A percentile compares a stretch with the other conserved stretches of the same genome.
phyloP scores from a whole-genome alignment of 2,329 filamentous ascomycete species.

The Trichoderma sp. region DNA sequence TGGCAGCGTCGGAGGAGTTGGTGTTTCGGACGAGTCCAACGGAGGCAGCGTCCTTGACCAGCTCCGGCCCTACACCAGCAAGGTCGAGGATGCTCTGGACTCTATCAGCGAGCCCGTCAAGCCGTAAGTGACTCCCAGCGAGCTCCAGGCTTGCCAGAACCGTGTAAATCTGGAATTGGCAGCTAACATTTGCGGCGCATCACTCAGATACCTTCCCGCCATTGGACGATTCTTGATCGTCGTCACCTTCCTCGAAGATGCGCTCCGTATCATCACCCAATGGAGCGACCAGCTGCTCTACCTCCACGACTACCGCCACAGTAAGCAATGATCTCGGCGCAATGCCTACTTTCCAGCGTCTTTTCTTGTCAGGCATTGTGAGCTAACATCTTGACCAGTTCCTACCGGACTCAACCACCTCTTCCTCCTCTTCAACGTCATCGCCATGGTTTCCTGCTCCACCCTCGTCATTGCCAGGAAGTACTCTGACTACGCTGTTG shows the following conservation, averaged over 20 bases:
- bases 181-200: constrained; percentile 5
- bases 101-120: constrained; percentile 85
- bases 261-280: constrained; percentile 93
- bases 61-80: constrained; percentile 93
- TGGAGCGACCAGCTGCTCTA: constrained; percentile 95
- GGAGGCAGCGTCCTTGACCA: constrained; percentile 63
- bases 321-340: constrained; percentile 55
- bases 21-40: constrained; percentile 57
- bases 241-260: constrained; percentile 97
- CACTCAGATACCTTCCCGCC: constrained; percentile 77
- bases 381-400: constrained; percentile 54
- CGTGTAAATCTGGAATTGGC: too few species aligned
- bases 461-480: constrained; percentile 85
- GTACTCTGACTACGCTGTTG: constrained; percentile 89
- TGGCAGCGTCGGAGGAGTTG: constrained; percentile 47
- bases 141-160: background rate
- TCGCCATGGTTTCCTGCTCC: constrained; percentile 83
- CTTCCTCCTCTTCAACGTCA: constrained; percentile 86
- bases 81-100: constrained; percentile 93
- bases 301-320: constrained; percentile 86
- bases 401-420: constrained; percentile 84
- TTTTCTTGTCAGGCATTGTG: constrained; percentile 22
- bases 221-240: constrained; percentile 98
- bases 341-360: background rate
- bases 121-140: constrained; percentile 58